Evolutionary conservation across 257 asterid genomes (phyloP).

Genomic region (Fraxinus cuspidata): DNA sequence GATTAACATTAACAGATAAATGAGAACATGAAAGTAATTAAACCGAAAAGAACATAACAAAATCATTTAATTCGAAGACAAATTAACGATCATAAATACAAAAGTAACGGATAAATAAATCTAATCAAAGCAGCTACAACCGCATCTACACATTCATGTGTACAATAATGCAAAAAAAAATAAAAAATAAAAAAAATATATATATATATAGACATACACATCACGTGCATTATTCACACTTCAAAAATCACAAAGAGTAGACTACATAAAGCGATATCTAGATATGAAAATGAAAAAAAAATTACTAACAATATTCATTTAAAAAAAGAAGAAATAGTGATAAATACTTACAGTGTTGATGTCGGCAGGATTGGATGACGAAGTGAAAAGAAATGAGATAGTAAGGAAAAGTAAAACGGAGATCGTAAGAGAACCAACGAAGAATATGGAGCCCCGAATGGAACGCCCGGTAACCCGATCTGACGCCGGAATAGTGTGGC

Average conservation of each 20-base stretch:
- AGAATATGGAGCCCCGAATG: conserved; percentile 26
- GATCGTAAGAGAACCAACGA: conserved; percentile 47
- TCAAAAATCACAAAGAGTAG: neutral
- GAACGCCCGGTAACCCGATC: conserved; percentile 36
- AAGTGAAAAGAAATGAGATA: conserved; percentile 38
- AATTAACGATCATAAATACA: conserved; percentile 15
- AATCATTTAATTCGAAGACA: conserved; percentile 11
- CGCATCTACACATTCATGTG: conserved; percentile 20
- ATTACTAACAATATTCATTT: neutral
- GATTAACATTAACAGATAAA: neutral
- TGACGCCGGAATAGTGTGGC: conserved; percentile 22
- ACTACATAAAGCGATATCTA: neutral
- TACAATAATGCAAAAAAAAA: neutral
- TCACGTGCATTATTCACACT: conserved; percentile 9
- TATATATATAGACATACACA: neutral
- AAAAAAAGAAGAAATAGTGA: neutral
- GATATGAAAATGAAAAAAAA: neutral
- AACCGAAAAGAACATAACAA: conserved; percentile 5
- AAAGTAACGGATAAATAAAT: conserved; percentile 9
- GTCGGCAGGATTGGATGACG: conserved; percentile 45
- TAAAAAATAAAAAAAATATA: no score
- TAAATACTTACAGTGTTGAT: conserved; percentile 40
- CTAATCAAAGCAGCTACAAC: conserved; percentile 29
- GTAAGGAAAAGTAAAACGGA: conserved; percentile 43
- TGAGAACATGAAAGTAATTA: conserved; percentile 9